Conservation (phyloP, 345 rosid genomes). For the Linum trigynum region DNA sequence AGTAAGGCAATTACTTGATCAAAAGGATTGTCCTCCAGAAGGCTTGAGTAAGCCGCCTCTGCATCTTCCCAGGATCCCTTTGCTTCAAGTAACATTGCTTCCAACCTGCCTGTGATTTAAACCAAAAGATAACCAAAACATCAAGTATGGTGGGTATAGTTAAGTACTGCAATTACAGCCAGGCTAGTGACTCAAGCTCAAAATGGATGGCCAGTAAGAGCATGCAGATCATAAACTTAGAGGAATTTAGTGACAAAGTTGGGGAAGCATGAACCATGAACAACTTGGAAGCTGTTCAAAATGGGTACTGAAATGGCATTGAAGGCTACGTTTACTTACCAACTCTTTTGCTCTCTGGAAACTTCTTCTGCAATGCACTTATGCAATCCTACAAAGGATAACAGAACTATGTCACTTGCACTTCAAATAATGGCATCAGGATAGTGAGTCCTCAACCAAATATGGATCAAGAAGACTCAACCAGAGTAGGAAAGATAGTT, state of each 20-base stretch:
- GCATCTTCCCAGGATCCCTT: slow-evolving; percentile 94
- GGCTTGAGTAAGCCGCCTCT: slow-evolving; percentile 71
- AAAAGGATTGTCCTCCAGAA: slow-evolving; percentile 80
- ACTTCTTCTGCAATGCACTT: slow-evolving; percentile 56
- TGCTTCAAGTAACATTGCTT: slow-evolving; percentile 84
- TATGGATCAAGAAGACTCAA: too few relatives aligned
- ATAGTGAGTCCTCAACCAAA: too few relatives aligned
- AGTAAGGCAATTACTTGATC: slow-evolving; percentile 55
- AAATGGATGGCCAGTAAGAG: background rate
- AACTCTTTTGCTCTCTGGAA: slow-evolving; percentile 94
- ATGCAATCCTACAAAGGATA: slow-evolving; percentile 60
- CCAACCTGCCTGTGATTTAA: slow-evolving; percentile 60
- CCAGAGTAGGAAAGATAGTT: too few relatives aligned
- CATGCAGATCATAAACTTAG: background rate
- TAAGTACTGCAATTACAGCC: too few relatives aligned
- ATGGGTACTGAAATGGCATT: background rate
- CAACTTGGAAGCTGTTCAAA: background rate
- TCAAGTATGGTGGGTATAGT: too few relatives aligned
- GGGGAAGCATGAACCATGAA: background rate
- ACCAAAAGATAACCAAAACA: background rate
- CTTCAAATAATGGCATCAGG: too few relatives aligned
- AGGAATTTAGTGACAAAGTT: background rate
- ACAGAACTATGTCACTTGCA: background rate
- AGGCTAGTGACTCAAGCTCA: background rate
- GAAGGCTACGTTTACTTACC: slow-evolving; percentile 39